Evolutionary conservation across 129 eudicot genomes (phyloP), one percentile per base, ranked within the genome.

Genomic region (Flaveria robusta): DNA sequence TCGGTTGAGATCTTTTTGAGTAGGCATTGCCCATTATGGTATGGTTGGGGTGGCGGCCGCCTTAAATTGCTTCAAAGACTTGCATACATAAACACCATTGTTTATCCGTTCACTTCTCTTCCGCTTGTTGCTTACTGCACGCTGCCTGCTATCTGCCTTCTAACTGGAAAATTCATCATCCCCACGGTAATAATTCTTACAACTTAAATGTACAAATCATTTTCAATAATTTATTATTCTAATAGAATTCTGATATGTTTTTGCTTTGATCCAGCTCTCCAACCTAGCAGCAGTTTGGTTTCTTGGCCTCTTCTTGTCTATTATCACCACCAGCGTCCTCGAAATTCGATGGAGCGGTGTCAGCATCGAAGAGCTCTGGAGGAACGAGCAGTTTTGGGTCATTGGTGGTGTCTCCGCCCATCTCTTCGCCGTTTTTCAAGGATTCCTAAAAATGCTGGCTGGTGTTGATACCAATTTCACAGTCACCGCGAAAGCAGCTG

Each of bases 371-470:
- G 99, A 87, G 16, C 84, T 83, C 43, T 95, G 99, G 99, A 88
- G 99, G 59, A 95, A 95, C 75, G 99, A 95, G 92, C 99, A 95
- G 74, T 95, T 95, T 59, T 95, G 99, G 99, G 99, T 95, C 18
- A 95, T 95, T 4, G 99, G 99, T 62, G 99, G 99, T 56, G 99
- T 95, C 47, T 95, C 99, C 0, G 99, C 99, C 60, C 99, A 95
- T 79, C 88, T 95, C 37, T 95, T 95, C 46, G 99, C 99, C 13
- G 99, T 95, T 16, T 95, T 95, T 82, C 99, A 95, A 82, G 99
- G 99, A 37, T 85, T 95, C 68, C 89, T 95, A 4, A 95, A 95
- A 74, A 88, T 88, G 97, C 75, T 94, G 9, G 98, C 97, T 1
- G 98, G 98, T 0, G 81, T 94, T 0, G 98, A 94, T 71, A 94